Base-by-base conservation (phyloP, 179 eudicot species). In the Drosera spatulata region DNA sequence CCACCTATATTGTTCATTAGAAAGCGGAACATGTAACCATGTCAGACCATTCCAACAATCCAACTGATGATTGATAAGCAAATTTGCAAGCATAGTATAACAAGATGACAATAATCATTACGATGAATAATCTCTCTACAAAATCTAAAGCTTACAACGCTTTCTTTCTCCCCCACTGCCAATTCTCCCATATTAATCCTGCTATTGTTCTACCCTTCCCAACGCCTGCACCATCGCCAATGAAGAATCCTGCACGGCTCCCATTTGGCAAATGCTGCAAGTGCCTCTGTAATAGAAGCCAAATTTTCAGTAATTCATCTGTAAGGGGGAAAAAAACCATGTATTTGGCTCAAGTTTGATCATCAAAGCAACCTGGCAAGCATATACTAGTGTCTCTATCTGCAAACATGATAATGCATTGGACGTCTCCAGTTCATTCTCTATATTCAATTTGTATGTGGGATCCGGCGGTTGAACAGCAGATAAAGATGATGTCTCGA, bases 191-290 rank as follows among this genome's bases (percentile, higher is more conserved):
- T 68, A 94, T 87, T 58, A 94, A 72, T 42, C 99, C 99, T 9
- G 99, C 99, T 68, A 94, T 83, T 65, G 99, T 94, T 72, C 99
- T 84, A 75, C 99, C 99, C 82, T 94, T 94, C 12, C 99, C 99
- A 50, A 94, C 94, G 61, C 99, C 99, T 69, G 99, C 99, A 71
- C 99, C 99, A 79, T 94, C 99, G 61, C 99, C 99, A 65, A 90
- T 55, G 55, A 94, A 94, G 68, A 94, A 94, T 47, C 99, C 99
- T 55, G 99, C 99, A 76, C 99, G 83, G 5, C 76, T 62, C 59
- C 88, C 91, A 74, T 78, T 78, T 56, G 80, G 82, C 71, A 94
- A 95, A 69, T 86, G 96, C 60, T 94, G 99, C 73, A 85, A 66
- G 73, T 94, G 97, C 68, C 99, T 81, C 99, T 94, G 97, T 70